These are phyloP conservation scores for Boletus pseudo-olivaceus DNA, from an alignment of 768 basidiomycete species.

Conservation along the genomic window DNA sequence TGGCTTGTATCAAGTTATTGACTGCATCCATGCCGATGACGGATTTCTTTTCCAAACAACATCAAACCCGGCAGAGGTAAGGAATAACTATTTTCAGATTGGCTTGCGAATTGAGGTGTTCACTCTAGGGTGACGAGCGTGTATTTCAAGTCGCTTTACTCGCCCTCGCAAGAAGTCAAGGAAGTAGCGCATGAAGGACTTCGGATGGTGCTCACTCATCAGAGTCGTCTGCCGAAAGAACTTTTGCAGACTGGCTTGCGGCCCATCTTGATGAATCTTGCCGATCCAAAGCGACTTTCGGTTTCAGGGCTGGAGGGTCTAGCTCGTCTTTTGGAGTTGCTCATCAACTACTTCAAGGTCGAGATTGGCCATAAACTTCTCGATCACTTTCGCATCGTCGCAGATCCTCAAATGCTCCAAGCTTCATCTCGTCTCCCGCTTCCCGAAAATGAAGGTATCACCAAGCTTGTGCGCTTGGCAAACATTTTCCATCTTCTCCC, in stretches of 20 bases:
- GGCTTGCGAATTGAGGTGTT: conserved; percentile 3
- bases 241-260: conserved; percentile 92
- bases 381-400: conserved; percentile 92
- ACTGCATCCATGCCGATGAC: conserved; percentile 94
- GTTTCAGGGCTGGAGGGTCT: conserved; percentile 91
- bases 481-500: conserved; percentile 98
- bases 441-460: conserved; percentile 86
- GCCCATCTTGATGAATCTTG: conserved; percentile 96
- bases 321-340: conserved; percentile 85
- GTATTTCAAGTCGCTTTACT: conserved; percentile 98
- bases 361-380: conserved; percentile 97
- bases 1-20: conserved; percentile 89
- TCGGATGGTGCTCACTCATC: conserved; percentile 82
- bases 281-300: conserved; percentile 91
- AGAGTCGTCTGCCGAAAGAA: conserved; percentile 91
- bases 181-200: conserved; percentile 94
- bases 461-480: conserved; percentile 89
- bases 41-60: conserved; percentile 87
- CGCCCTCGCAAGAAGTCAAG: conserved; percentile 85
- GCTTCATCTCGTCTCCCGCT: conserved; percentile 77
- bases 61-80: conserved; percentile 81
- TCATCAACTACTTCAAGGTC: conserved; percentile 99
- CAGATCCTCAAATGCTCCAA: conserved; percentile 81
- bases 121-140: conserved; percentile 78
- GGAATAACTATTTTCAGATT: conserved; percentile 5